Percentiles rank a stretch among this genome's conserved stretches.
Conservation (phyloP, 306 rosid species). For the Hippophae rhamnoides region DNA sequence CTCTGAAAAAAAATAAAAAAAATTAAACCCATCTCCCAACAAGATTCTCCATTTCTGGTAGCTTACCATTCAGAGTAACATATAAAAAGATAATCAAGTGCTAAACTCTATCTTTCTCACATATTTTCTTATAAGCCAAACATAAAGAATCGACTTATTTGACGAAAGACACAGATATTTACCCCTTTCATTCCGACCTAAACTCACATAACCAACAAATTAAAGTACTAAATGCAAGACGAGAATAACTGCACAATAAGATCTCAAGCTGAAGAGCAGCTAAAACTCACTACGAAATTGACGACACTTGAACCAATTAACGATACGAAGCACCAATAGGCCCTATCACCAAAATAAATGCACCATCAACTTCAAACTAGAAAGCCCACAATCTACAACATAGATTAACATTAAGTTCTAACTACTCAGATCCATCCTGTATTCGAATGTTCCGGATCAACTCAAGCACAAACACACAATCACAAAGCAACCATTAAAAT, state of each 20-base stretch:
- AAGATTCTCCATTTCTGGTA: too few species aligned
- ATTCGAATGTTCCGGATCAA: constrained; percentile 3
- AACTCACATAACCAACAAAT: constrained; percentile 14
- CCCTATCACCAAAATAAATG: neutral
- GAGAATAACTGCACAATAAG: constrained; percentile 3
- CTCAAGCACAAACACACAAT: neutral
- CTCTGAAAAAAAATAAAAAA: too few species aligned
- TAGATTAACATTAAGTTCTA: neutral
- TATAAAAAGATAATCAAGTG: too few species aligned
- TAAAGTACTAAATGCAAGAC: constrained; percentile 11
- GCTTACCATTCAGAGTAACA: too few species aligned
- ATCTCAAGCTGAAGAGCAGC: constrained; percentile 13
- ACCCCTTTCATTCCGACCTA: neutral
- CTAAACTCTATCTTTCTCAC: neutral
- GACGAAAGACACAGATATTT: constrained; percentile 1
- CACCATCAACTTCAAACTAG: neutral
- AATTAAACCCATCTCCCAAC: too few species aligned
- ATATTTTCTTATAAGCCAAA: constrained; percentile 14
- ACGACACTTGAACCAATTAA: constrained; percentile 7
- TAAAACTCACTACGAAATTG: constrained; percentile 8
- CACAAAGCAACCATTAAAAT: neutral
- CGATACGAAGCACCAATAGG: constrained; percentile 2
- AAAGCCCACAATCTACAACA: constrained; percentile 6
- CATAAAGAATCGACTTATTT: constrained; percentile 6
- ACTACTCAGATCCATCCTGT: constrained; percentile 11